Conservation (phyloP, 768 basidiomycete species). For the Omphalotus guepiniiformis region DNA sequence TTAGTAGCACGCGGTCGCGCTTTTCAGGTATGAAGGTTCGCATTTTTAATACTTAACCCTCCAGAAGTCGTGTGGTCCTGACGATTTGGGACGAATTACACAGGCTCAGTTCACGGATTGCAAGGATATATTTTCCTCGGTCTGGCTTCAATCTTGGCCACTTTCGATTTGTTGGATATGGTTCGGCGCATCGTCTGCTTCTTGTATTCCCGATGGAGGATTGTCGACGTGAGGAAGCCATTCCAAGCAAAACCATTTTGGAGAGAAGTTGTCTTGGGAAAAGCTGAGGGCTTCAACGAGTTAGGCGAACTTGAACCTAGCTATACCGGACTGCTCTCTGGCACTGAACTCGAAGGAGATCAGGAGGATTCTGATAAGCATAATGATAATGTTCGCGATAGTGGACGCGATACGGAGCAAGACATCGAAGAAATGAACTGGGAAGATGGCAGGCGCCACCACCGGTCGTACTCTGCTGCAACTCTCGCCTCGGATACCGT, state of each 20-base stretch:
- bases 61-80: no score
- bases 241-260: constrained; percentile 50
- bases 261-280: constrained; percentile 52
- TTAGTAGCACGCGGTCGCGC: constrained; percentile 13
- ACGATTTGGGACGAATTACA: no score
- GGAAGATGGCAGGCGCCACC: constrained; percentile 42
- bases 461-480: constrained; percentile 33
- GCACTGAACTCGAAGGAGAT: constrained; percentile 55
- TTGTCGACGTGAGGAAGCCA: constrained; percentile 38
- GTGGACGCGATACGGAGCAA: no score
- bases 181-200: constrained; percentile 49
- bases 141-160: constrained; percentile 40
- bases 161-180: constrained; percentile 49
- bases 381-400: no score
- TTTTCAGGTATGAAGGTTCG: constrained; percentile 59
- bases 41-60: no score
- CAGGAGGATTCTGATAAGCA: no score
- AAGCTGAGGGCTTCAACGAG: constrained; percentile 30
- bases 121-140: constrained; percentile 54
- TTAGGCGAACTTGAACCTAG: constrained; percentile 31
- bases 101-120: constrained; percentile 51
- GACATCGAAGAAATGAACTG: no score
- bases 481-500: constrained; percentile 54
- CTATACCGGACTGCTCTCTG: constrained; percentile 51
- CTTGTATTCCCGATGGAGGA: constrained; percentile 34